Evolutionary conservation across 495 filamentous ascomycete genomes (phyloP).

Genomic region (Haplographium delicatum): DNA sequence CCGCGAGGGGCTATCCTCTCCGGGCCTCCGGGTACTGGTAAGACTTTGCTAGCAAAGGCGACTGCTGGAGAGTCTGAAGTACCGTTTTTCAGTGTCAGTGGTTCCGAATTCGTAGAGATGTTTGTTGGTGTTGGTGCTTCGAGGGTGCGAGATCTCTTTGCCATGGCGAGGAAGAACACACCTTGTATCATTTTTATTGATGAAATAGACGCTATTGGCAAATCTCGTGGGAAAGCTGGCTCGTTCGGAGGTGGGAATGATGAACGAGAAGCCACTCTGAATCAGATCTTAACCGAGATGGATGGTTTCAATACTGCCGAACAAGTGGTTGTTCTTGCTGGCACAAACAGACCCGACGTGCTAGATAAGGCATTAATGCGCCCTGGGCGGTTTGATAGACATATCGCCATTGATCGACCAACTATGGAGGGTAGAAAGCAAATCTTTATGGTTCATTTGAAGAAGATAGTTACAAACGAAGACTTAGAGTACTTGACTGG

Average conservation of each 20-base stretch:
- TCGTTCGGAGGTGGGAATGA: slow-evolving; percentile 86
- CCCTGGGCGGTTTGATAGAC: slow-evolving; percentile 92
- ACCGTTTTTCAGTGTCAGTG: slow-evolving; percentile 96
- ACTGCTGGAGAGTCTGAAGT: slow-evolving; percentile 97
- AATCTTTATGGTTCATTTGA: slow-evolving; percentile 89
- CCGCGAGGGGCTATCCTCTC: slow-evolving; percentile 94
- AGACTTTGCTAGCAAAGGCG: slow-evolving; percentile 93
- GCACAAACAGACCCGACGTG: slow-evolving; percentile 91
- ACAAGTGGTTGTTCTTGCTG: slow-evolving; percentile 95
- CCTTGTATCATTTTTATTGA: slow-evolving; percentile 99
- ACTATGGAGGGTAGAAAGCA: slow-evolving; percentile 96
- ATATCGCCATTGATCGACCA: slow-evolving; percentile 87
- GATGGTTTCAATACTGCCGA: slow-evolving; percentile 98
- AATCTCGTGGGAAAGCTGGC: slow-evolving; percentile 62
- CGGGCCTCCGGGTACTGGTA: slow-evolving; percentile 95
- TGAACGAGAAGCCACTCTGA: slow-evolving; percentile 92
- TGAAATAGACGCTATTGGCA: slow-evolving; percentile 97
- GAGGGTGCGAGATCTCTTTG: slow-evolving; percentile 90
- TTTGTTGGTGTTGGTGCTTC: slow-evolving; percentile 98
- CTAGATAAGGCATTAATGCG: slow-evolving; percentile 95
- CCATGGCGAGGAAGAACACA: slow-evolving; percentile 89
- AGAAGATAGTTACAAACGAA: slow-evolving; percentile 86
- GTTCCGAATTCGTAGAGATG: slow-evolving; percentile 99
- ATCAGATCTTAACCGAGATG: slow-evolving; percentile 99
- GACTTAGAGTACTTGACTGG: slow-evolving; percentile 83